Base-by-base conservation (phyloP, 2,329 filamentous ascomycete species). In the Aureobasidium sp. region DNA sequence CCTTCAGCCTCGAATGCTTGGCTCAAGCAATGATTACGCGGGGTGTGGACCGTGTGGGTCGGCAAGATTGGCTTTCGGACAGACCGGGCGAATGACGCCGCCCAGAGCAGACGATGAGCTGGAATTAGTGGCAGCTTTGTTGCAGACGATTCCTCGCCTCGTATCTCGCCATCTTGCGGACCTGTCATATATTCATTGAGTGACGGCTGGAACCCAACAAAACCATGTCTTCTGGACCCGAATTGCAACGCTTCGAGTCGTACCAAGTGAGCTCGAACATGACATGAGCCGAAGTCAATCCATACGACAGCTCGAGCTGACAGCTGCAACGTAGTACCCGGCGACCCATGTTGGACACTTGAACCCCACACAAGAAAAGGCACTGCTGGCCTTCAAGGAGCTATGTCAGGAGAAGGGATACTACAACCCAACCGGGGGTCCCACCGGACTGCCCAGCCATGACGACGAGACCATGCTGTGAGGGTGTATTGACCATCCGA, bases 271-370 rank as follows among this genome's bases (percentile, higher is more conserved):
- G 64, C 33, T 35, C 42, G 25, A n/a, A 13, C n/a, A n/a, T n/a
- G n/a, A 23, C 7, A 38, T n/a, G 8, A 5, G 47, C 47, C 47
- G 15, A 51, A 37, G 31, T 37, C 15, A 23, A 53, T 29, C 19
- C 4, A 27, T 10, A 11, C 8, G 21, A n/a, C 33, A 29, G 21
- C 23, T 15, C 25, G 21, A 25, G 55, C 49, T 62, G 47, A 62
- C 40, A 19, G n/a, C n/a, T 51, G 17, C 35, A 35, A 49, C 55
- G 15, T 60, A 79, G 69, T 92, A 88, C 73, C 88, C 88, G 2
- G 77, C 82, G 51, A 91, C 90, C n/a, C 91, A 95, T 71, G 77
- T 93, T 47, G 87, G 90, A 51, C 87, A 93, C 73, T 79, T 96
- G 62, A 89, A 78, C 27, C 76, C 80, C 21, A 78, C 82, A 54